These are phyloP conservation scores for Platismatia glauca DNA, from an alignment of 495 filamentous ascomycete species.

Conservation along the genomic window DNA sequence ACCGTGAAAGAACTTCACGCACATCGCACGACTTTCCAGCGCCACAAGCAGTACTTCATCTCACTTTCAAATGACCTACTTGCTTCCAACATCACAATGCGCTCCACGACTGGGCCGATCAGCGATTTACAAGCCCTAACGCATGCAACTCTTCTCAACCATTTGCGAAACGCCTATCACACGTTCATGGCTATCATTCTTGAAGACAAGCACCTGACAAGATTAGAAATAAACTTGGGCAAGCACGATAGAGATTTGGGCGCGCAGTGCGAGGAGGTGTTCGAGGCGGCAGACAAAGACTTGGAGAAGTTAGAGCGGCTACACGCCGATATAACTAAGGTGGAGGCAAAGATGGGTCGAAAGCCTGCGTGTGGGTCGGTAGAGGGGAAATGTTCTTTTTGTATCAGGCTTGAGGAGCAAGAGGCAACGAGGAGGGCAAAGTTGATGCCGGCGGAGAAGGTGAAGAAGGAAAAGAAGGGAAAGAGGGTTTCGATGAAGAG, in stretches of 20 bases:
- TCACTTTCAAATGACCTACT: background rate
- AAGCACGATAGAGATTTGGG: background rate
- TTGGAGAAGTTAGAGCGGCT: background rate
- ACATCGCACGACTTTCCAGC: background rate
- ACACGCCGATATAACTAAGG: background rate
- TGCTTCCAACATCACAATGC: background rate
- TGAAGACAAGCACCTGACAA: background rate
- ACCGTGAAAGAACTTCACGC: background rate
- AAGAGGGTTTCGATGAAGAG: background rate
- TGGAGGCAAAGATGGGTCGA: background rate
- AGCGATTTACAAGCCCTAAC: background rate
- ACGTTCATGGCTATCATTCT: background rate
- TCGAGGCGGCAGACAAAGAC: background rate
- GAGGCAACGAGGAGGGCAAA: background rate
- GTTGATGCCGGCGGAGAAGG: background rate
- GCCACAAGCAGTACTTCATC: background rate
- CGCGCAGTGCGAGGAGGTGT: background rate
- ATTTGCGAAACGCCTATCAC: background rate
- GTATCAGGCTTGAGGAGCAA: background rate
- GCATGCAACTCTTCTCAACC: background rate
- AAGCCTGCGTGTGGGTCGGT: background rate
- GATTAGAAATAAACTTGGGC: rapidly evolving
- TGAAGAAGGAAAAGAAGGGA: background rate
- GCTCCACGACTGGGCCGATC: background rate
- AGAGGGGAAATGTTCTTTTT: background rate